These are phyloP conservation scores for Acanthamoeba castellanii DNA, from an alignment of 208 protist species.

Conservation along the genomic window DNA sequence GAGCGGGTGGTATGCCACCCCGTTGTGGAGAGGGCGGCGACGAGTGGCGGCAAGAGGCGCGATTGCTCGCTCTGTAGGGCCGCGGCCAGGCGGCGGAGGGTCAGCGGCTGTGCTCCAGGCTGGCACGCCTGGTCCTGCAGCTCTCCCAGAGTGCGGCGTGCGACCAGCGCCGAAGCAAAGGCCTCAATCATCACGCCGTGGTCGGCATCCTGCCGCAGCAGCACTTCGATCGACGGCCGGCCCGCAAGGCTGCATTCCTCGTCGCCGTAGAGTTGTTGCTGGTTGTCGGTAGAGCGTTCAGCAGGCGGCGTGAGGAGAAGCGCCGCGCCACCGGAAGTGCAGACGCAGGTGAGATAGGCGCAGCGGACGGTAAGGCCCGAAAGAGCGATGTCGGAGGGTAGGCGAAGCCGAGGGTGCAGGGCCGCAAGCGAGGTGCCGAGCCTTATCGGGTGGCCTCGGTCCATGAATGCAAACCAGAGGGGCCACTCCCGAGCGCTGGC, in stretches of 20 bases:
- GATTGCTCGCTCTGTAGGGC: neutral
- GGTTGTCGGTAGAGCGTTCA: neutral
- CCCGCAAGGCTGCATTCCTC: neutral
- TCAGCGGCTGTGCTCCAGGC: neutral
- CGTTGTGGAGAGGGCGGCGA: neutral
- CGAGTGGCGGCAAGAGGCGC: neutral
- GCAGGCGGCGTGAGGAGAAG: neutral
- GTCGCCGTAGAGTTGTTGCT: neutral
- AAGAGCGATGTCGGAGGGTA: neutral
- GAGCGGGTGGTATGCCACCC: slow-evolving; percentile 38
- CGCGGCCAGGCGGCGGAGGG: neutral
- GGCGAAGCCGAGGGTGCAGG: neutral
- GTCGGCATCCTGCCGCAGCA: neutral
- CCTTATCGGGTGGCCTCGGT: neutral
- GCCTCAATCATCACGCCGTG: neutral
- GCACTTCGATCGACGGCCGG: neutral
- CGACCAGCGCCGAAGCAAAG: neutral
- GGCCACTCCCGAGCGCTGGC: neutral
- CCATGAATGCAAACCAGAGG: slow-evolving; percentile 13
- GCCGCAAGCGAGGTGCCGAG: neutral
- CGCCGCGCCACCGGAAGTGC: neutral
- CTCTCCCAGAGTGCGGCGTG: neutral
- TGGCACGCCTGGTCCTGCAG: neutral
- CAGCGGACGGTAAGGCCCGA: neutral
- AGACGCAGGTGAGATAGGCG: neutral